Evolutionary conservation across 306 rosid genomes (phyloP).

Genomic region (Pyrus communis): DNA sequence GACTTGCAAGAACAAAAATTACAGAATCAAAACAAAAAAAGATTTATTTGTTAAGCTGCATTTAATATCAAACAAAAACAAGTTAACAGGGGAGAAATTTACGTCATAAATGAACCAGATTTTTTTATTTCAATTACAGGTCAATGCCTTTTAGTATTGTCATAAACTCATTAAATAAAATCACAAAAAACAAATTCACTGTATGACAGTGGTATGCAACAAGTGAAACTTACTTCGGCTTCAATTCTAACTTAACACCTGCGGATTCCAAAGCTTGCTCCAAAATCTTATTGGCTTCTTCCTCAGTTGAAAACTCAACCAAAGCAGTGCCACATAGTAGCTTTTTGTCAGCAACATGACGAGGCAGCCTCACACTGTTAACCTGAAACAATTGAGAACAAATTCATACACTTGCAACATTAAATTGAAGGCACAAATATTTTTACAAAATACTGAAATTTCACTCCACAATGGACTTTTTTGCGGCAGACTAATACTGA

Average conservation of each 20-base stretch:
- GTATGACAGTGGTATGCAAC: neutral
- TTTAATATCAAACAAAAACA: neutral
- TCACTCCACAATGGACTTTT: neutral
- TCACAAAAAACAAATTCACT: neutral
- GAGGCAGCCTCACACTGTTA: conserved; percentile 80
- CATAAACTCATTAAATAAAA: neutral
- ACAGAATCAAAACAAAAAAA: neutral
- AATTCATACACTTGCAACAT: neutral
- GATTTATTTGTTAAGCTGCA: neutral
- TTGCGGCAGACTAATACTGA: neutral
- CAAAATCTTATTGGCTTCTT: conserved; percentile 47
- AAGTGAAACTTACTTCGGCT: conserved; percentile 55
- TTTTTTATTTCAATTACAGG: neutral
- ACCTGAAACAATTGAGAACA: conserved; percentile 45
- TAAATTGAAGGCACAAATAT: no score
- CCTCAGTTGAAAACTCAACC: conserved; percentile 70
- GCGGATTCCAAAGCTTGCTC: conserved; percentile 43
- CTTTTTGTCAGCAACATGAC: conserved; percentile 76
- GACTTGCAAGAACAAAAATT: neutral
- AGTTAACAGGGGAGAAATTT: neutral
- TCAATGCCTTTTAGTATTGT: neutral
- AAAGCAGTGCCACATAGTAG: conserved; percentile 75
- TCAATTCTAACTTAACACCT: conserved; percentile 57
- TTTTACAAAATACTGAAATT: neutral
- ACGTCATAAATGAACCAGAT: neutral